These are phyloP conservation scores for Ambrosia hybrid DNA, from an alignment of 140 eudicot genomes.

Conservation along the genomic window DNA sequence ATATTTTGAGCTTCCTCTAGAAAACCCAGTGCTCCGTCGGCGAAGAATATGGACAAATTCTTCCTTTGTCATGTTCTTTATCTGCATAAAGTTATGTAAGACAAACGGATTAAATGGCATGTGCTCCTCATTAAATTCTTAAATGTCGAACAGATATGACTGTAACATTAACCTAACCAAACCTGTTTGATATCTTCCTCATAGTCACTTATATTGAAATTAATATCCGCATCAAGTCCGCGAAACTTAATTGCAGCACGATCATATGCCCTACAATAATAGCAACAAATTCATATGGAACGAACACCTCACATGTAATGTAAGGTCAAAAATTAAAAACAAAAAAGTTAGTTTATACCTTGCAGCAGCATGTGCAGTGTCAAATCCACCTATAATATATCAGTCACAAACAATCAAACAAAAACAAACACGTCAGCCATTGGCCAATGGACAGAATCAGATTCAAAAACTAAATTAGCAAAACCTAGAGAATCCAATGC, in stretches of 20 bases:
- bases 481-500: not conserved
- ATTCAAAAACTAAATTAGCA: not conserved
- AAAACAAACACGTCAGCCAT: not conserved
- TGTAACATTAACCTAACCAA: too few relatives aligned
- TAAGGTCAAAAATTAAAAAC: not conserved
- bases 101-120: too few relatives aligned
- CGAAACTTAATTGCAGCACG: conserved; percentile 79
- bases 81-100: too few relatives aligned
- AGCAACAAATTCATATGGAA: not conserved
- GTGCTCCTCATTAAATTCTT: too few relatives aligned
- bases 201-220: conserved; percentile 60
- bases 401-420: conserved; percentile 5
- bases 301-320: not conserved
- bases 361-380: conserved; percentile 92
- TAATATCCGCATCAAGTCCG: conserved; percentile 74
- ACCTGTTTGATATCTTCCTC: conserved; percentile 78
- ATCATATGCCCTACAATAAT: conserved; percentile 66
- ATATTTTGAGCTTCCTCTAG: too few relatives aligned
- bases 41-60: too few relatives aligned
- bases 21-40: too few relatives aligned
- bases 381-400: conserved; percentile 62
- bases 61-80: too few relatives aligned
- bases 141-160: too few relatives aligned
- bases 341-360: conserved; percentile 41
- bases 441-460: not conserved